Conservation (phyloP, 2,329 filamentous ascomycete genomes). For the Mycocentrospora acerina region DNA sequence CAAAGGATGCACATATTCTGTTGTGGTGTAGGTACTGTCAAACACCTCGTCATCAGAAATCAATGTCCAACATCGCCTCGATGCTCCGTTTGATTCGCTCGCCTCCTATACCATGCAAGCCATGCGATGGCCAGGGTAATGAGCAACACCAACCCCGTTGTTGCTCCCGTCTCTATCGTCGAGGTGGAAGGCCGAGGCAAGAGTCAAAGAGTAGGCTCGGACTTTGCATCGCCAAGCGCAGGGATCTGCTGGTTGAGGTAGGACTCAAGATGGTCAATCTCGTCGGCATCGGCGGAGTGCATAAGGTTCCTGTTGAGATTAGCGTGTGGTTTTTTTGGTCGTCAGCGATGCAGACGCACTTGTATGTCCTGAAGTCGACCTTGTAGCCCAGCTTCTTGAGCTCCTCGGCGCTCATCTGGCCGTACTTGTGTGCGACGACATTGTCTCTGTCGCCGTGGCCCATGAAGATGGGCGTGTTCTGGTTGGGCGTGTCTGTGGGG, state of each 20-base stretch:
- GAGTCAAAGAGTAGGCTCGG: conserved; percentile 38
- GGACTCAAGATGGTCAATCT: conserved; percentile 78
- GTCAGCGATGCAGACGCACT: conserved; percentile 50
- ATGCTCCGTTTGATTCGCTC: too few species aligned
- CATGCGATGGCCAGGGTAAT: conserved; percentile 27
- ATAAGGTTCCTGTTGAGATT: conserved; percentile 59
- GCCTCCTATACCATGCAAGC: conserved; percentile 28
- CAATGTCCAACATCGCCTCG: too few species aligned
- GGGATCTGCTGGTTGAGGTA: conserved; percentile 59
- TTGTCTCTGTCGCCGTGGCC: conserved; percentile 80
- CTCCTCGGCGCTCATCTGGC: conserved; percentile 64
- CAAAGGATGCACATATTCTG: neutral
- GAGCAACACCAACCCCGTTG: conserved; percentile 27
- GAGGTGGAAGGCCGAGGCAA: conserved; percentile 1
- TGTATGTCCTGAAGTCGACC: conserved; percentile 75
- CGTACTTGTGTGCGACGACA: conserved; percentile 70
- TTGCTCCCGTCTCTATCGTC: conserved; percentile 9
- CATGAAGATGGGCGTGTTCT: conserved; percentile 82
- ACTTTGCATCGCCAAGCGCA: conserved; percentile 42
- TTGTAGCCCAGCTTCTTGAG: conserved; percentile 71
- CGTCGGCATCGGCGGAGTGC: conserved; percentile 74
- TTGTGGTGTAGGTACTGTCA: too few species aligned
- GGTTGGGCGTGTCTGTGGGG: conserved; percentile 57
- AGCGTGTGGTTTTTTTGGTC: conserved; percentile 1
- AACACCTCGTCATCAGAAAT: too few species aligned